A percentile compares a stretch with the other conserved stretches of the same genome.
Conservation (phyloP, 208 protist species). For the Trypanosoma lewisi region DNA sequence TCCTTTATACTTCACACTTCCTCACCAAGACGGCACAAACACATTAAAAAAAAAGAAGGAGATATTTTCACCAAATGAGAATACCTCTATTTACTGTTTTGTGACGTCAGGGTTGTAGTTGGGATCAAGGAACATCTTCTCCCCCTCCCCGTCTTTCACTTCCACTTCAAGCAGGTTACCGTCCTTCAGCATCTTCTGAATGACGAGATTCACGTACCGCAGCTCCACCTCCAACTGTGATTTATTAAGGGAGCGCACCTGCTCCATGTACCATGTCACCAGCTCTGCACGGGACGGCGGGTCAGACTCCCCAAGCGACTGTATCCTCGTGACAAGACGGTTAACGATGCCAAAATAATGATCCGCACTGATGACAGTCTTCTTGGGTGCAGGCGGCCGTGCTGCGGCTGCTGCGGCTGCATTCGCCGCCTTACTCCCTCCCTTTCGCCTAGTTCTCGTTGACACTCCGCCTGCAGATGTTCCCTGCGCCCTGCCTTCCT, state of each 20-base stretch:
- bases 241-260: conserved; percentile 76
- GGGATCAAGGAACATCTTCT: conserved; percentile 78
- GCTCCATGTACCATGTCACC: conserved; percentile 86
- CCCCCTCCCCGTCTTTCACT: conserved; percentile 53
- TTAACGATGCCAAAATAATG: conserved; percentile 90
- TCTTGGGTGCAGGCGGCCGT: conserved; percentile 25
- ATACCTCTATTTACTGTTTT: conserved; percentile 18
- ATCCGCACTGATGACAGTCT: conserved; percentile 77
- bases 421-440: conserved; percentile 13
- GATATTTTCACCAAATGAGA: not conserved
- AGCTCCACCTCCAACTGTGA: conserved; percentile 80
- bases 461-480: not conserved
- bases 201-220: conserved; percentile 73
- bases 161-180: conserved; percentile 86
- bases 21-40: too few relatives aligned
- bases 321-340: conserved; percentile 61
- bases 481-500: not conserved
- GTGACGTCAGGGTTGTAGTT: conserved; percentile 83
- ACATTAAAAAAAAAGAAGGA: conserved; percentile 25
- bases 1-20: too few relatives aligned
- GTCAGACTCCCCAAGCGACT: conserved; percentile 59
- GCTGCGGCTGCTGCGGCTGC: conserved; percentile 1
- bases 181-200: conserved; percentile 76
- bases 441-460: conserved; percentile 10
- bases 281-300: conserved; percentile 78